Conservation (phyloP, 202 grass and related monocot genomes). For the Setaria italica region DNA sequence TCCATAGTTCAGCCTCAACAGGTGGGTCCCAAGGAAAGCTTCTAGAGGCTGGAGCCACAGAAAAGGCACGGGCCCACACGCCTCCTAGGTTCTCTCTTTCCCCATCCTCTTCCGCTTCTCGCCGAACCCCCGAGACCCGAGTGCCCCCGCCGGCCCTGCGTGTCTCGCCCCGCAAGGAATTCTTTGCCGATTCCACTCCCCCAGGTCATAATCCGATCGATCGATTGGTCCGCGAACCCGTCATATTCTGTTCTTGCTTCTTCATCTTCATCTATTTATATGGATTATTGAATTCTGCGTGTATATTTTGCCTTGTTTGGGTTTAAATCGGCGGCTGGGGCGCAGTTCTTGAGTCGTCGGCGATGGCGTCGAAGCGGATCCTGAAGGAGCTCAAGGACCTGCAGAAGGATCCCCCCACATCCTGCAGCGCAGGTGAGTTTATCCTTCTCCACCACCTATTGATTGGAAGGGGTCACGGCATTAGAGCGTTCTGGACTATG, state of each 20-base stretch:
- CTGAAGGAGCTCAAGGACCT: constrained; percentile 69
- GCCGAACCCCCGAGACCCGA: too few relatives aligned
- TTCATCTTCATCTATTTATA: background rate
- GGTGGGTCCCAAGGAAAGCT: background rate
- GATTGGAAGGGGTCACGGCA: background rate
- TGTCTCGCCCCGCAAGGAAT: background rate
- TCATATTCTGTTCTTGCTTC: background rate
- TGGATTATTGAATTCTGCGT: background rate
- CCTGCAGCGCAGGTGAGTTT: constrained; percentile 57
- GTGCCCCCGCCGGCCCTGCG: background rate
- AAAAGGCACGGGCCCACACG: background rate
- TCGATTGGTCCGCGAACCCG: background rate
- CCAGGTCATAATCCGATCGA: background rate
- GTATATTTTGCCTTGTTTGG: background rate
- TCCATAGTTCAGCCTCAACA: background rate
- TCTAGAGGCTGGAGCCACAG: background rate
- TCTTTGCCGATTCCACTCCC: background rate
- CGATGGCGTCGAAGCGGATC: constrained; percentile 57
- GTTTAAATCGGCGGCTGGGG: background rate
- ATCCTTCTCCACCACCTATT: background rate
- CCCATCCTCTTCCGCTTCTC: background rate
- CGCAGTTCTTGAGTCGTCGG: background rate
- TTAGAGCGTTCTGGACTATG: background rate
- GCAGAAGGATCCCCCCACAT: constrained; percentile 57
- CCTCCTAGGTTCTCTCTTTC: constrained; percentile 13